Conservation (phyloP, 2,329 filamentous ascomycete species). For the Ophiostoma montium region DNA sequence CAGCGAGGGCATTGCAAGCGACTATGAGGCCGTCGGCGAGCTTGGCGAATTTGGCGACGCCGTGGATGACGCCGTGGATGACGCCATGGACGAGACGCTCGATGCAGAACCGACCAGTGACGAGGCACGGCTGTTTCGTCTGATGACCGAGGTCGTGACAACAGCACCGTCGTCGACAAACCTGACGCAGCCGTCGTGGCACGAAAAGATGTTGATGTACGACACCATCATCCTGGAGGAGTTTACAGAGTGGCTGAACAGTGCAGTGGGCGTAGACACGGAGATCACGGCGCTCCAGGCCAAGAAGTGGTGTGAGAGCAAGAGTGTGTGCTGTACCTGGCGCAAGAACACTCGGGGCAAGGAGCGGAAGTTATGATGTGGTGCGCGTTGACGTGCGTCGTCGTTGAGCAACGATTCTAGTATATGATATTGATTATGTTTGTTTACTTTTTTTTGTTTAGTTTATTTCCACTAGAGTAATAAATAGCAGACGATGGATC, state of each 20-base stretch:
- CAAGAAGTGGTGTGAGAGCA: constrained; percentile 80
- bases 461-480: no score
- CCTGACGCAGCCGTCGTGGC: constrained; percentile 51
- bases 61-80: constrained; percentile 27
- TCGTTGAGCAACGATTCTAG: no score
- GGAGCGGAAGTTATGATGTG: constrained; percentile 34
- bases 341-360: constrained; percentile 39
- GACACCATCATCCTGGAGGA: constrained; percentile 85
- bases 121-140: constrained; percentile 31
- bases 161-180: constrained; percentile 35
- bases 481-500: no score
- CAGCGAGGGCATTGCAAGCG: constrained; percentile 21
- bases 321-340: constrained; percentile 74
- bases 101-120: constrained; percentile 22
- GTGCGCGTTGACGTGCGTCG: no score
- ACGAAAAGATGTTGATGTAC: constrained; percentile 88
- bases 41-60: constrained; percentile 20
- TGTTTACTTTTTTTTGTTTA: no score
- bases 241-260: constrained; percentile 68
- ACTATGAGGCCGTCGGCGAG: not conserved
- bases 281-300: constrained; percentile 50
- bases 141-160: constrained; percentile 41
- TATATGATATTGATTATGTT: not conserved
- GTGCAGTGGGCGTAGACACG: constrained; percentile 42
- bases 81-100: constrained; percentile 25